Percentiles rank a stretch among this genome's conserved stretches.
Evolutionary conservation across 2,329 filamentous ascomycete species (phyloP).

Genomic region (Nakataea oryzae): DNA sequence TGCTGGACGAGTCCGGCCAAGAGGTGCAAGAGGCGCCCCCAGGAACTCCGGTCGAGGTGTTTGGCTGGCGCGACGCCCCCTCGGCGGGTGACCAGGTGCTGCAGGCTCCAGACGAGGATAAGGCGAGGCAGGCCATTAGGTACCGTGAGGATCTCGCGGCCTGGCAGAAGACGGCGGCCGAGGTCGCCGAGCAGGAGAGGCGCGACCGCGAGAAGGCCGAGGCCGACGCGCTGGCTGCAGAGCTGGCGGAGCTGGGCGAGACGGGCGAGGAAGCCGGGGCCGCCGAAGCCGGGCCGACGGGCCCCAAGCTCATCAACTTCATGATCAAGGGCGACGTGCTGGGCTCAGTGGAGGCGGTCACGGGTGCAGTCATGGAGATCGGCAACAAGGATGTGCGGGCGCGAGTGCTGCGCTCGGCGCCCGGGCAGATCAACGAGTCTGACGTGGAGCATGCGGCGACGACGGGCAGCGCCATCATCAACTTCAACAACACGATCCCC

Average conservation of each 20-base stretch:
- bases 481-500: conserved; percentile 71
- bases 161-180: conserved; percentile 64
- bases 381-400: conserved; percentile 78
- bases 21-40: conserved; percentile 66
- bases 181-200: conserved; percentile 64
- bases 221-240: conserved; percentile 25
- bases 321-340: conserved; percentile 88
- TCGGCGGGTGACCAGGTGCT: conserved; percentile 79
- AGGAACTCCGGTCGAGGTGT: conserved; percentile 81
- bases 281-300: conserved; percentile 21
- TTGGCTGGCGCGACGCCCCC: conserved; percentile 84
- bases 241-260: conserved; percentile 21
- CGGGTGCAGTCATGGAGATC: conserved; percentile 63
- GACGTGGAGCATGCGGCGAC: conserved; percentile 81
- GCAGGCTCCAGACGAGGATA: conserved; percentile 68
- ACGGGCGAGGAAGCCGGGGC: conserved; percentile 19
- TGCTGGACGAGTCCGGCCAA: conserved; percentile 76
- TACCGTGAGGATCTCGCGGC: conserved; percentile 66
- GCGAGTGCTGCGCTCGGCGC: conserved; percentile 63
- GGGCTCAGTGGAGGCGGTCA: conserved; percentile 85
- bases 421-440: conserved; percentile 72
- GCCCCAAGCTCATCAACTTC: conserved; percentile 58
- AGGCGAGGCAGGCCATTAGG: conserved; percentile 66
- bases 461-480: conserved; percentile 67
- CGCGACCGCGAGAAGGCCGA: conserved; percentile 47